These are phyloP conservation scores for Suhomyces sp. DNA, from an alignment of 805 yeast genomes.

Conservation along the genomic window DNA sequence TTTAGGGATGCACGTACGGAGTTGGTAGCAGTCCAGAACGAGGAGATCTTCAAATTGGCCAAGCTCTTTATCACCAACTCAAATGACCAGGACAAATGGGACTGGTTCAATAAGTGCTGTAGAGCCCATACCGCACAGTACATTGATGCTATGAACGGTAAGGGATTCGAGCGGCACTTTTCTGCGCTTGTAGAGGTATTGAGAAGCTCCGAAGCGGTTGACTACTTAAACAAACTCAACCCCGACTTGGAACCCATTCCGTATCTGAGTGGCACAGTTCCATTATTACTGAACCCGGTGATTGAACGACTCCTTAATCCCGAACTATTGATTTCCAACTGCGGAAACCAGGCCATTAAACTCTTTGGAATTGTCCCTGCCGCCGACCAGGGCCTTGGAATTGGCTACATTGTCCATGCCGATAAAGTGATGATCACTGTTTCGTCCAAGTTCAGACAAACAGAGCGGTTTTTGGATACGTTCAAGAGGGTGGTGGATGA, in stretches of 20 bases:
- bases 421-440: slow-evolving; percentile 78
- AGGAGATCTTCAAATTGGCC: slow-evolving; percentile 47
- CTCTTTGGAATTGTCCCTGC: slow-evolving; percentile 93
- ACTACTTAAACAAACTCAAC: slow-evolving; percentile 42
- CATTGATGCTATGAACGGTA: slow-evolving; percentile 53
- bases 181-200: slow-evolving; percentile 59
- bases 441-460: slow-evolving; percentile 86
- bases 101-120: slow-evolving; percentile 49
- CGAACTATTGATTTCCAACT: slow-evolving; percentile 55
- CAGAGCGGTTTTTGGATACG: slow-evolving; percentile 70
- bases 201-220: slow-evolving; percentile 39
- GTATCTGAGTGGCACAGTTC: slow-evolving; percentile 15
- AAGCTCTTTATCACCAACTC: slow-evolving; percentile 63
- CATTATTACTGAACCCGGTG: slow-evolving; percentile 32
- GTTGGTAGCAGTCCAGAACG: slow-evolving; percentile 62
- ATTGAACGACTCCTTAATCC: slow-evolving; percentile 35
- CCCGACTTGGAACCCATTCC: slow-evolving; percentile 18
- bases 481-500: slow-evolving; percentile 61
- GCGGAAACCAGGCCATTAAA: slow-evolving; percentile 87
- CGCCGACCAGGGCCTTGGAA: slow-evolving; percentile 86
- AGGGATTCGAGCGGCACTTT: slow-evolving; percentile 72
- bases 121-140: slow-evolving; percentile 48
- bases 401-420: slow-evolving; percentile 82
- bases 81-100: slow-evolving; percentile 46
- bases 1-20: slow-evolving; percentile 71